Evolutionary conservation across 164 flowering plant genomes (phyloP).

Genomic region (Brasenia schreberi): DNA sequence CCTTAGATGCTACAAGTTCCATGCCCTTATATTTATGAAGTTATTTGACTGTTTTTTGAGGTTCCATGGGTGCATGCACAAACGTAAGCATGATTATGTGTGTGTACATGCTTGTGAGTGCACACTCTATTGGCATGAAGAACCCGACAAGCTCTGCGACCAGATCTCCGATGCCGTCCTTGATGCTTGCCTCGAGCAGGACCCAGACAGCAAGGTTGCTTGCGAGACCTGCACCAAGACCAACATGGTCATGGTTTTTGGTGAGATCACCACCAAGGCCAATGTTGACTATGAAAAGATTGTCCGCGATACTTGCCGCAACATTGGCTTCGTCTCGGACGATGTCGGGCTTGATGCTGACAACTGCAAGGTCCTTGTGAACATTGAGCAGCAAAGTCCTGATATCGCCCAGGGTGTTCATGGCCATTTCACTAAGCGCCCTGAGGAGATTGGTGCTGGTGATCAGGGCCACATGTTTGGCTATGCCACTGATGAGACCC

Average conservation of each 20-base stretch:
- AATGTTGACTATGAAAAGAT: constrained; percentile 50
- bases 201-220: no score
- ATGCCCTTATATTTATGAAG: no score
- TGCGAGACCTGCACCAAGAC: constrained; percentile 64
- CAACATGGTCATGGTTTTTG: constrained; percentile 65
- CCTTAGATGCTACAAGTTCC: no score
- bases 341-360: constrained; percentile 72
- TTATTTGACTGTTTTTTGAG: no score
- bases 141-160: constrained; percentile 68
- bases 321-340: constrained; percentile 44
- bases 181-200: no score
- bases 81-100: no score
- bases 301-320: constrained; percentile 53
- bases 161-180: constrained; percentile 67
- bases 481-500: constrained; percentile 69
- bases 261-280: constrained; percentile 67
- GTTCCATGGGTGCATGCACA: no score
- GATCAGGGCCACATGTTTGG: constrained; percentile 69
- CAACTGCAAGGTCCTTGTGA: constrained; percentile 60
- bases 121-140: no score
- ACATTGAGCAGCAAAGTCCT: constrained; percentile 68
- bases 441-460: no score
- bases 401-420: constrained; percentile 74
- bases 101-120: no score
- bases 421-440: no score